Evolutionary conservation across 2,329 filamentous ascomycete species (phyloP), one percentile per base, ranked within the genome.

Genomic region (Exserohilum rostratum): DNA sequence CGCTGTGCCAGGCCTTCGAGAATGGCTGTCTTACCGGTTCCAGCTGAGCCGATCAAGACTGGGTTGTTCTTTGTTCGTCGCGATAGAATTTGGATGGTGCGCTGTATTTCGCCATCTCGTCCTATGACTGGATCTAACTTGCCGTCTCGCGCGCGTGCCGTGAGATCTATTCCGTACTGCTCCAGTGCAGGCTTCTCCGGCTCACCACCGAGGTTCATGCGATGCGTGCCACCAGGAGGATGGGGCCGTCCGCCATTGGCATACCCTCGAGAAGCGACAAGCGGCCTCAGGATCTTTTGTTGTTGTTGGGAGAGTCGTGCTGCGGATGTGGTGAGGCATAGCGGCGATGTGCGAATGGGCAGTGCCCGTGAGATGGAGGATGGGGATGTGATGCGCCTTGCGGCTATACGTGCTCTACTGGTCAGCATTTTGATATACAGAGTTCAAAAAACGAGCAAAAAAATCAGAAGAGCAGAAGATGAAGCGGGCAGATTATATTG

Each of bases 61-160:
- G 93, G 93, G 63, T 96, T 96, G 67, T 97, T 98, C 77, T 98
- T 98, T 6, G 95, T 98, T 57, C 95, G 83, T 60, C 95, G 83
- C 13, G 93, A 97, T 1, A 99, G 78, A 10, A 99, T 90, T 70
- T 98, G 95, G 55, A 98, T 97, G 0, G 93, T 96, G 45, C 95
- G 84, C 70, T 96, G 91, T 47, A 98, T 96, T 73, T 97, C 95
- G 5, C 85, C 82, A 67, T 97, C 93, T 73, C 95, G 85, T 17
- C 95, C 95, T 69, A 99, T 98, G 12, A 98, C 93, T 0, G 95
- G 95, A 70, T 99, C 95, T 3, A 99, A 83, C 72, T 96, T 97
- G 35, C 95, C 95, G 44, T 90, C 89, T 72, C 85, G 90, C 17
- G 95, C 95, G 67, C 85, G 86, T 11, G 86, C 90, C 1, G 95